Conservation (phyloP, 1,284 basidiomycete genomes). For the Fomitopsis betulina region DNA sequence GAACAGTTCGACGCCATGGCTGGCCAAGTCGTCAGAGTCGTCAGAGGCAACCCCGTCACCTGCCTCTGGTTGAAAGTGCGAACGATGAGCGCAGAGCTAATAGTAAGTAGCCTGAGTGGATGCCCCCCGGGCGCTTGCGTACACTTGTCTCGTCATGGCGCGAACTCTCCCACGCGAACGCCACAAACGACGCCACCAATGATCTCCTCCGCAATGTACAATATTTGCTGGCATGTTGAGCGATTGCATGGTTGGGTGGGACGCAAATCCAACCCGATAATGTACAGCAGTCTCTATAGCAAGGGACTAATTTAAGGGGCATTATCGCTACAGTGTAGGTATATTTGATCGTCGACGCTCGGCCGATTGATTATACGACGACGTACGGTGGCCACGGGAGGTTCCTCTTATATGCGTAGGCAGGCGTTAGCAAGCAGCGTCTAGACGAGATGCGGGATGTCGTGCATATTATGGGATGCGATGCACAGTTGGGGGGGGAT, state of each 20-base stretch:
- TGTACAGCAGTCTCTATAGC: background rate
- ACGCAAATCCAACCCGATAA: background rate
- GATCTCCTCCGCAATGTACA: background rate
- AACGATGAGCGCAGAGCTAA: too few species aligned
- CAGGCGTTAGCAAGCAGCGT: background rate
- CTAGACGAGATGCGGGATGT: background rate
- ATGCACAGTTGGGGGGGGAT: background rate
- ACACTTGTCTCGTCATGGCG: background rate
- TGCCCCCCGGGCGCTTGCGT: background rate
- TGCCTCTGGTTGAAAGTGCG: too few species aligned
- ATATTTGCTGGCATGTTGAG: background rate
- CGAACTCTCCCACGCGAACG: background rate
- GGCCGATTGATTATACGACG: background rate
- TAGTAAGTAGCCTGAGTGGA: too few species aligned
- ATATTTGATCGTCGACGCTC: background rate
- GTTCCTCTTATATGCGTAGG: background rate
- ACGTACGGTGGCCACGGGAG: background rate
- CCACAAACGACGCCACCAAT: background rate
- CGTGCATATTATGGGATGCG: background rate
- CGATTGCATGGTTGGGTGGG: background rate
- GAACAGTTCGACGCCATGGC: conserved; percentile 14
- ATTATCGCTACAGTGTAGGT: conserved; percentile 1
- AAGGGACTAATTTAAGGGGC: background rate
- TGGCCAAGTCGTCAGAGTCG: background rate
- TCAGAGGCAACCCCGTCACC: too few species aligned